Base-by-base conservation (phyloP, 805 yeast species). In the Kregervanrija delftensis region DNA sequence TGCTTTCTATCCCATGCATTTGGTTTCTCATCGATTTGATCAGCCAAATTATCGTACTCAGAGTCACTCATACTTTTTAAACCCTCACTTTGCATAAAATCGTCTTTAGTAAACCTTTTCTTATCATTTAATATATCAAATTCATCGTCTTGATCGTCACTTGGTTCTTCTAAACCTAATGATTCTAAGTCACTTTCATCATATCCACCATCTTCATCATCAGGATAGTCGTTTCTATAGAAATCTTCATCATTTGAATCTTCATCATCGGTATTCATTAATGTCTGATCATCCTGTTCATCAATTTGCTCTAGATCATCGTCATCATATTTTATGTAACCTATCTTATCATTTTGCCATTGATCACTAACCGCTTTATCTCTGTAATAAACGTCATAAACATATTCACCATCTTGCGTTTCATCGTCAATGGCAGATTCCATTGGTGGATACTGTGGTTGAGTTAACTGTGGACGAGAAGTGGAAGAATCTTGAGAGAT, bases 161-260 rank as follows among this genome's bases (percentile, higher is more conserved):
- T 67, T 42, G 61, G 65, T 37, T 60, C 68, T 10, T 44, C 52
- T 6, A 52, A 31, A 2, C 54, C 58, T 31, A 52, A 45, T 3
- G 55, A 53, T 43, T 54, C 54, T 51, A 55, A 54, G 11, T 57
- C 72, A 30, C 49, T 43, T 40, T 57, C 55, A 55, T 59, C 56
- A 30, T 64, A 64, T 11, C 63, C 80, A 9, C 79, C 88, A 55
- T 86, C 91, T 50, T 88, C 96, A 57, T 90, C 96, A 39, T 88
- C 96, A 0, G 98, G 98, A 57, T 91, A 91, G 57, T 91, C 98
- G 63, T 93, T 91, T 55, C 80, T 79, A 60, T 91, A 91, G 57
- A 81, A 90, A 44, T 86, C 88, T 65, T 91, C 99, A 15, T 96
- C 96, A 58, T 86, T 86, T 0, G 93, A 84, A 57, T 86, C 95